Conservation (phyloP, 768 basidiomycete genomes). For the Pleurotus citrinopileatus region DNA sequence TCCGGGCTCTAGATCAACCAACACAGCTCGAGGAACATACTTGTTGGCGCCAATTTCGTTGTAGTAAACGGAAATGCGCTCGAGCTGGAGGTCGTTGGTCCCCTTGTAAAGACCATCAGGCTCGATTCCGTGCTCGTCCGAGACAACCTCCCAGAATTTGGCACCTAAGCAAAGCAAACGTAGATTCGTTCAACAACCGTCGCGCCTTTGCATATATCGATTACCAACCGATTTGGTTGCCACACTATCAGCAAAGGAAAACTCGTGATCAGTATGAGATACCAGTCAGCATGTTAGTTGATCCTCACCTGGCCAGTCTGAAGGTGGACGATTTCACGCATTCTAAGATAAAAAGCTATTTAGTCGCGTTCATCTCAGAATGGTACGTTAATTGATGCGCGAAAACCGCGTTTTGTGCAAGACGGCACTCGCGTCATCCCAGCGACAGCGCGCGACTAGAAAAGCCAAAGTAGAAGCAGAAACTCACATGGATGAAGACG, state of each 20-base stretch:
- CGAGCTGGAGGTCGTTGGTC: slow-evolving; percentile 91
- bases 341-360: slow-evolving; percentile 49
- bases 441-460: slow-evolving; percentile 15
- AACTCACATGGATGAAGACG: slow-evolving; percentile 9
- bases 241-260: slow-evolving; percentile 62
- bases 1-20: slow-evolving; percentile 97
- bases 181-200: slow-evolving; percentile 16
- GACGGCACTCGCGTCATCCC: slow-evolving; percentile 27
- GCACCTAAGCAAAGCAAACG: slow-evolving; percentile 53
- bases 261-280: slow-evolving; percentile 18
- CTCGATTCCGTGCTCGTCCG: slow-evolving; percentile 97
- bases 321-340: slow-evolving; percentile 99
- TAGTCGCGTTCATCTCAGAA: slow-evolving; percentile 25
- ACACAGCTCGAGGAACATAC: slow-evolving; percentile 97
- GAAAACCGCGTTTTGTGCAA: slow-evolving; percentile 20
- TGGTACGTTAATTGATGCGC: slow-evolving; percentile 44
- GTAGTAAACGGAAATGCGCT: slow-evolving; percentile 97
- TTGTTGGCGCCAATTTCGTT: slow-evolving; percentile 94
- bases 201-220: slow-evolving; percentile 18
- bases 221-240: slow-evolving; percentile 95
- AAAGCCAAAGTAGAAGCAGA: slow-evolving; percentile 8
- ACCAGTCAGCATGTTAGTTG: slow-evolving; percentile 1
- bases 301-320: slow-evolving; percentile 92
- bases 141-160: slow-evolving; percentile 97
- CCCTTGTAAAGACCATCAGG: slow-evolving; percentile 93